Percentiles rank a stretch among this genome's conserved stretches.
phyloP scores from a whole-genome alignment of 768 basidiomycete genomes.

The Neoboletus brunneissimus region DNA sequence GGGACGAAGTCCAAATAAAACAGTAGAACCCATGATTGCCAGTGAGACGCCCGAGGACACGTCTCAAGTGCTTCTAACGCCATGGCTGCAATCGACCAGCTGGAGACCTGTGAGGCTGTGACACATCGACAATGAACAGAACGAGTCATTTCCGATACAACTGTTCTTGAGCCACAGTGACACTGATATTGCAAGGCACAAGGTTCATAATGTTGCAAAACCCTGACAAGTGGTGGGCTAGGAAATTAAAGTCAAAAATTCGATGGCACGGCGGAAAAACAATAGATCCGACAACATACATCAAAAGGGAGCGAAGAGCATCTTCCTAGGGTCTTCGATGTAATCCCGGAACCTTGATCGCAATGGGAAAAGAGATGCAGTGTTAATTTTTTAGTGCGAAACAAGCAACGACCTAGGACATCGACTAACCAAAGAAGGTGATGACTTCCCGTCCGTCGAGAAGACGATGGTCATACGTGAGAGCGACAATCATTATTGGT shows the following conservation, averaged over 20 bases:
- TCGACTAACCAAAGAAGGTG: constrained; percentile 87
- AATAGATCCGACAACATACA: neutral
- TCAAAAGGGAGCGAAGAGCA: constrained; percentile 55
- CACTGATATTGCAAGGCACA: neutral
- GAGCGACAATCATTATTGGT: no score
- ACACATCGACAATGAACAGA: neutral
- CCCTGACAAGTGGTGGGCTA: constrained; percentile 11
- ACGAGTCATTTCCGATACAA: neutral
- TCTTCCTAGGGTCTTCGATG: constrained; percentile 91
- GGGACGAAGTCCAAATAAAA: neutral
- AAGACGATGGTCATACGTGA: no score
- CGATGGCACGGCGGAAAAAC: neutral
- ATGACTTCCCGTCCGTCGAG: constrained; percentile 60
- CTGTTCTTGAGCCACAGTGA: neutral
- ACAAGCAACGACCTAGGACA: neutral
- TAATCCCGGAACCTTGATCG: constrained; percentile 92
- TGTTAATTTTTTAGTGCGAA: constrained; percentile 1
- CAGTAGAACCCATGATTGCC: neutral
- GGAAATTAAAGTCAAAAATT: constrained; percentile 7
- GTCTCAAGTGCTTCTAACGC: neutral
- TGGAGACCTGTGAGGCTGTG: neutral
- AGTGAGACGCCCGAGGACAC: neutral
- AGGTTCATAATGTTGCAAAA: constrained; percentile 8
- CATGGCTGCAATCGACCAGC: neutral
- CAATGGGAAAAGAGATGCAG: neutral